Percentiles rank a stretch among this genome's conserved stretches.
Evolutionary conservation across 2,329 filamentous ascomycete genomes (phyloP).

Genomic region (Diplodia seriata): DNA sequence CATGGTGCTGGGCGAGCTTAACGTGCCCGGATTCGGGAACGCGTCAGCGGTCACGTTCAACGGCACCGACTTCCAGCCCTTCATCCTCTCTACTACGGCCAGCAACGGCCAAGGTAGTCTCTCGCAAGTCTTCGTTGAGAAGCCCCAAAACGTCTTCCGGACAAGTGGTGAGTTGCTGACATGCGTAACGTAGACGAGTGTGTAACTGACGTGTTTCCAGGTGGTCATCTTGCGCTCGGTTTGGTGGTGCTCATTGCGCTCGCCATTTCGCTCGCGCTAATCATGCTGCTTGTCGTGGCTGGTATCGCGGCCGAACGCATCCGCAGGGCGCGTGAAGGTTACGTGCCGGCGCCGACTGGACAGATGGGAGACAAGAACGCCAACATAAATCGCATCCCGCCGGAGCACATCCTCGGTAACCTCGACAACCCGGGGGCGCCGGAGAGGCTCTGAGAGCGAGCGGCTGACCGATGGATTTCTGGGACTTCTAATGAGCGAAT

Average conservation of each 20-base stretch:
- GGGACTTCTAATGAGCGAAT: conserved; percentile 22
- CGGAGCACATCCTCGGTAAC: conserved; percentile 51
- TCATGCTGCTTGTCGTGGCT: conserved; percentile 76
- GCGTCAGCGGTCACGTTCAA: conserved; percentile 89
- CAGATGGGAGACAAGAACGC: conserved; percentile 54
- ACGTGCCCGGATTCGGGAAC: conserved; percentile 76
- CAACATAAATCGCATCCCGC: conserved; percentile 60
- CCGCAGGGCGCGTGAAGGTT: conserved; percentile 79
- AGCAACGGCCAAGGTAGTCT: conserved; percentile 75
- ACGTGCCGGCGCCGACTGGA: conserved; percentile 77
- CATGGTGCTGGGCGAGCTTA: conserved; percentile 83
- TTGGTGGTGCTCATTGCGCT: conserved; percentile 83
- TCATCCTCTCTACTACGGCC: conserved; percentile 71
- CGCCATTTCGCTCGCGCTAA: conserved; percentile 77
- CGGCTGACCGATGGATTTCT: conserved; percentile 33
- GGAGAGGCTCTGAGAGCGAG: conserved; percentile 40
- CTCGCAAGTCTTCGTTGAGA: conserved; percentile 82
- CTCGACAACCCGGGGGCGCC: conserved; percentile 41
- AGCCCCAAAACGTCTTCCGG: conserved; percentile 74
- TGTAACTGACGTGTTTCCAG: conserved; percentile 13
- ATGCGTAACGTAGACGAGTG: neutral
- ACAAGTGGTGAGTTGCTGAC: conserved; percentile 61
- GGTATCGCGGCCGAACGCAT: conserved; percentile 78
- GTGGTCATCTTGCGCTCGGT: conserved; percentile 65
- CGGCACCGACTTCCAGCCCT: conserved; percentile 78